A percentile compares a stretch with the other conserved stretches of the same genome.
phyloP scores from a whole-genome alignment of 768 basidiomycete genomes.

The Lactifluus volemus region DNA sequence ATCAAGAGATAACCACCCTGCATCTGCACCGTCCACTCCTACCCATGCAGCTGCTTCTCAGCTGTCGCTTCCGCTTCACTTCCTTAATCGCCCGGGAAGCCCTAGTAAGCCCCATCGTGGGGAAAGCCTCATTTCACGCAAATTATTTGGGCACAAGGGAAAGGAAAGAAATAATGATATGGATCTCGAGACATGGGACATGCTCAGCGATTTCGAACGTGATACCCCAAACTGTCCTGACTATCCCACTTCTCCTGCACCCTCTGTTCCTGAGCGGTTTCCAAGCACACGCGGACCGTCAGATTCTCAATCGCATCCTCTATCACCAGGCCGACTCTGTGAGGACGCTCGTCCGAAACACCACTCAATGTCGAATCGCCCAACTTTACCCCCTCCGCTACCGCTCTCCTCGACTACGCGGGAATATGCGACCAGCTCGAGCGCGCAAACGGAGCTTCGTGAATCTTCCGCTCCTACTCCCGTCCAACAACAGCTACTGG shows the following conservation, averaged over 20 bases:
- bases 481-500: background rate
- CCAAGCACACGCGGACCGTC: background rate
- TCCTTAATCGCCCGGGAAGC: conserved; percentile 13
- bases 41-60: conserved; percentile 18
- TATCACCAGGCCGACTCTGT: background rate
- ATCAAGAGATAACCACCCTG: conserved; percentile 13
- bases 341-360: conserved; percentile 12
- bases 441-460: background rate
- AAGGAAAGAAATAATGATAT: conserved; percentile 14
- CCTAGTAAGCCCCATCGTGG: conserved; percentile 12
- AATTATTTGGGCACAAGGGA: conserved; percentile 18
- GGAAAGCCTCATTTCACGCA: conserved; percentile 14
- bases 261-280: background rate
- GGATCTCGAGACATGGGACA: conserved; percentile 16
- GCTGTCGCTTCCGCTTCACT: conserved; percentile 16
- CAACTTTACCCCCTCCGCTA: background rate
- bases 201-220: conserved; percentile 16
- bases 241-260: background rate
- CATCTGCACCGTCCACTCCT: conserved; percentile 19
- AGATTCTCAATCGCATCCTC: background rate
- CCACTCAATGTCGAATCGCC: conserved; percentile 10
- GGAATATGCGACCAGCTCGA: background rate
- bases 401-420: background rate
- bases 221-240: background rate
- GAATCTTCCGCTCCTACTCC: background rate